A percentile compares a stretch with the other conserved stretches of the same genome.
phyloP scores from a whole-genome alignment of 2,329 filamentous ascomycete genomes.

The Paecilomyces dactylethromorphus region DNA sequence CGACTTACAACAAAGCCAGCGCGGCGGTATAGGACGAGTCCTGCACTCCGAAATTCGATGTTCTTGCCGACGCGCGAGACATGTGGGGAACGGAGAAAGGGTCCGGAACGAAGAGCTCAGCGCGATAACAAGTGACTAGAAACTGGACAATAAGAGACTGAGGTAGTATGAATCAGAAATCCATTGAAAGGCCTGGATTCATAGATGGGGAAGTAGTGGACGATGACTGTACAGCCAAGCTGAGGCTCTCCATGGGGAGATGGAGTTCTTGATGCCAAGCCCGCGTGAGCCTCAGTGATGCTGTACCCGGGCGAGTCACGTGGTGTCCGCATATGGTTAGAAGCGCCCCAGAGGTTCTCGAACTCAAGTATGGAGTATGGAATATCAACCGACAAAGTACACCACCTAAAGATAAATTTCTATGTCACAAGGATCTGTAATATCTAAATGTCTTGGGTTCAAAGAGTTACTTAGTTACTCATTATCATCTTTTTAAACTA shows the following conservation, averaged over 20 bases:
- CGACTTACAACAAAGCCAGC: slow-evolving; percentile 19
- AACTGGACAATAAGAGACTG: slow-evolving; percentile 14
- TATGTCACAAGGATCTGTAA: no score
- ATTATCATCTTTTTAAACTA: no score
- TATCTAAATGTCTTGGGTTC: no score
- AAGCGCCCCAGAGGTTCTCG: not conserved
- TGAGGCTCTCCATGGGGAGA: slow-evolving; percentile 11
- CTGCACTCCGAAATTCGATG: slow-evolving; percentile 30
- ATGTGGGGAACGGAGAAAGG: slow-evolving; percentile 35
- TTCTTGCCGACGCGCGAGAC: slow-evolving; percentile 37
- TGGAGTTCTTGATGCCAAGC: slow-evolving; percentile 36
- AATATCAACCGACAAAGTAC: no score
- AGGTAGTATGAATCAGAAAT: slow-evolving; percentile 17
- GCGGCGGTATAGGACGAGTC: slow-evolving; percentile 20
- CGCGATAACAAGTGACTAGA: slow-evolving; percentile 16
- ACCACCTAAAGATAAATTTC: no score
- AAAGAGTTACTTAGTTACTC: no score
- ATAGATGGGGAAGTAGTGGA: not conserved
- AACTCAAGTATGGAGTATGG: not conserved
- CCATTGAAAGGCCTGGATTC: not conserved
- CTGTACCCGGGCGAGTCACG: slow-evolving; percentile 17
- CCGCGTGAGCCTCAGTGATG: slow-evolving; percentile 14
- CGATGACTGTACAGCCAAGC: slow-evolving; percentile 9
- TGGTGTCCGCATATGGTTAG: slow-evolving; percentile 15
- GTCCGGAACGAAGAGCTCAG: slow-evolving; percentile 18